Base-by-base conservation (phyloP, 768 basidiomycete species). In the Myochromella boudieri region DNA sequence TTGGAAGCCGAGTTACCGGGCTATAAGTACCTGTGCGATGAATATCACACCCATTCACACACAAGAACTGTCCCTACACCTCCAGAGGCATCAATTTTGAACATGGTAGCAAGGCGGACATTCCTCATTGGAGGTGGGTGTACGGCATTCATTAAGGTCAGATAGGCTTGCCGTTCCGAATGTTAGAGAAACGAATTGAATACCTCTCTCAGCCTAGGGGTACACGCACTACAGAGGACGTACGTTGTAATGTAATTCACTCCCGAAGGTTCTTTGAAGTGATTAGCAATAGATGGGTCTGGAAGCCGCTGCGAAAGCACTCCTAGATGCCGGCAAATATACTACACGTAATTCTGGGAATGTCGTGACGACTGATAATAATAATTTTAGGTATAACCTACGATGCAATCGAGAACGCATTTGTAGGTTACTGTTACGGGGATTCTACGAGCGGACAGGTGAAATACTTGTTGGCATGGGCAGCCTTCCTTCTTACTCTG, bases 241-340 rank as follows among this genome's bases (percentile, higher is more conserved):
- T 85, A 64, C 51, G 80, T 61, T 32, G 24, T 42, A 11, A 46
- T 31, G 17, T 29, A 24, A 40, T 37, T 4, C 18, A 9, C 31
- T 24, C 26, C 12, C 18, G 14, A 29, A 20, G 4, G 14, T 12
- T 44, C 15, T 29, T 44, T 27, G 21, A 17, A 17, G 10, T 21
- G 11, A 4, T 22, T n/a, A 14, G 2, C 12, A 27, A 29, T 57
- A 90, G 85, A 91, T 93, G 85, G 90, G 89, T 4, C 70, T 92
- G 33, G 91, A 93, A 63, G 91, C 91, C 1, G 80, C 87, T 1
- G 90, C 88, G 1, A 93, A 94, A 57, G 91, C 91, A 0, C 73
- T 93, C 18, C 77, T 93, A 12, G 91, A 94, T 56, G 90, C 91
- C 53, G 87, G 86, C 83, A 41, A 40, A 61, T 66, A 6, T 6